Evolutionary conservation across 192 early-diverging fungal genomes (phyloP).

Genomic region (Podila clonocystis): DNA sequence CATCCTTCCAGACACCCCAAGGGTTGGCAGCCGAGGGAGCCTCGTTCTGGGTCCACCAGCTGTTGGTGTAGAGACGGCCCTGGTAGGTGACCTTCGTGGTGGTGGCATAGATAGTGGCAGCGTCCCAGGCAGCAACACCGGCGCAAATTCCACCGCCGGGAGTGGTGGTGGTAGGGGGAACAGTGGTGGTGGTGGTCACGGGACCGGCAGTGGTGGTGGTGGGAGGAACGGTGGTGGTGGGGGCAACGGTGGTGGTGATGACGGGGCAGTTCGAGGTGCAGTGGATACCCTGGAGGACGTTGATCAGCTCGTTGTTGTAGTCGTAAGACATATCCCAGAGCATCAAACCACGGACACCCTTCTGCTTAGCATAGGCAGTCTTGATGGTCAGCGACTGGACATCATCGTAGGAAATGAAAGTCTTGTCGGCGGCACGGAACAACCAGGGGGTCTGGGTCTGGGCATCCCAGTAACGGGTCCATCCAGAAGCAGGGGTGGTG

Average conservation of each 20-base stretch:
- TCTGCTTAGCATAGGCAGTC: slow-evolving; percentile 60
- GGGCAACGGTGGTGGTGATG: slow-evolving; percentile 7
- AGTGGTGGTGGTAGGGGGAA: slow-evolving; percentile 2
- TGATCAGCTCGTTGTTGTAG: slow-evolving; percentile 49
- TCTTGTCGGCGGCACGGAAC: slow-evolving; percentile 66
- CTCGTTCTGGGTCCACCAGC: slow-evolving; percentile 51
- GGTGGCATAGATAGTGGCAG: slow-evolving; percentile 17
- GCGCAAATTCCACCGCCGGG: slow-evolving; percentile 10
- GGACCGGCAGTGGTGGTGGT: neutral
- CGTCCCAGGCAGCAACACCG: slow-evolving; percentile 43
- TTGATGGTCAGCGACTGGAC: slow-evolving; percentile 70
- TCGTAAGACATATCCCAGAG: slow-evolving; percentile 62
- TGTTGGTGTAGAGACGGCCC: slow-evolving; percentile 39
- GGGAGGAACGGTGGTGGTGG: slow-evolving; percentile 4
- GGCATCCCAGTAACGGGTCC: slow-evolving; percentile 75
- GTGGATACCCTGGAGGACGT: slow-evolving; percentile 45
- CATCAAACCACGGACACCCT: slow-evolving; percentile 73
- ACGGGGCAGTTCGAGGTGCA: slow-evolving; percentile 50
- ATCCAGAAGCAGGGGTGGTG: slow-evolving; percentile 68
- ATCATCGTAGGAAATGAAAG: slow-evolving; percentile 85
- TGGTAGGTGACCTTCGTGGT: slow-evolving; percentile 43
- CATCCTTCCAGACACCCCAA: slow-evolving; percentile 48
- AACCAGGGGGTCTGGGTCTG: slow-evolving; percentile 80
- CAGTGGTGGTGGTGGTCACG: slow-evolving; percentile 1
- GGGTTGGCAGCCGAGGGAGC: slow-evolving; percentile 11